Base-by-base conservation (phyloP, 768 basidiomycete genomes). In the Pleurotus cornucopiae region DNA sequence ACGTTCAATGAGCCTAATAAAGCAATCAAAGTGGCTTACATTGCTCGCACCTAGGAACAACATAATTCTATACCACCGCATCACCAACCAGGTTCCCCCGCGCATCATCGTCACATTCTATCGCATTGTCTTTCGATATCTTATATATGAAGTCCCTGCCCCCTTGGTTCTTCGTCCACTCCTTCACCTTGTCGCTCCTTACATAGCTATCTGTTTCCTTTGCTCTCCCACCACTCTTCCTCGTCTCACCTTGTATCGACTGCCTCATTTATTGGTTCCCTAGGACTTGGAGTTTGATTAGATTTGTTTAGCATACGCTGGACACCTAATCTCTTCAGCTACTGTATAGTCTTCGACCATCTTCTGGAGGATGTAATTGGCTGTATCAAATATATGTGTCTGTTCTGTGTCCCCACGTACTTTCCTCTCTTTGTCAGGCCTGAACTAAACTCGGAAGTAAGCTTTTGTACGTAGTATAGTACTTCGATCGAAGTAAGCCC, bases 301-400 rank as follows among this genome's bases (percentile, higher is more conserved):
- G 51, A 18, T 20, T 23, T 18, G 38, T 53, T 23, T 53, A 23
- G 23, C 41, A 44, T 44, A 16, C 20, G 20, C 30, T 44, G n/a
- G 34, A 26, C n/a, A 39, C 38, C 14, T 34, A 37, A 12, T 49
- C 48, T 49, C 39, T 34, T 30, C 51, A 30, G 30, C 30, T 14
- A 23, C 25, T 34, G 30, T 49, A 49, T 49, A 34, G 48, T 34
- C 20, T 18, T 12, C 21, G n/a, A 25, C 26, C 21, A 26, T 26
- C 48, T 49, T 49, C 21, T 25, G 48, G 21, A 34, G 48, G 30
- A 26, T 25, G 25, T 30, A 49, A 30, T 34, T 34, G 48, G 11
- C 48, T 49, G 48, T 49, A 49, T 49, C 48, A 48, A 56, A 56
- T 34, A 56, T 39, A 41, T 41, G 46, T 49, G 39, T 49, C 14